Evolutionary conservation across 2,329 filamentous ascomycete genomes (phyloP).

Genomic region (Metarhizium album): DNA sequence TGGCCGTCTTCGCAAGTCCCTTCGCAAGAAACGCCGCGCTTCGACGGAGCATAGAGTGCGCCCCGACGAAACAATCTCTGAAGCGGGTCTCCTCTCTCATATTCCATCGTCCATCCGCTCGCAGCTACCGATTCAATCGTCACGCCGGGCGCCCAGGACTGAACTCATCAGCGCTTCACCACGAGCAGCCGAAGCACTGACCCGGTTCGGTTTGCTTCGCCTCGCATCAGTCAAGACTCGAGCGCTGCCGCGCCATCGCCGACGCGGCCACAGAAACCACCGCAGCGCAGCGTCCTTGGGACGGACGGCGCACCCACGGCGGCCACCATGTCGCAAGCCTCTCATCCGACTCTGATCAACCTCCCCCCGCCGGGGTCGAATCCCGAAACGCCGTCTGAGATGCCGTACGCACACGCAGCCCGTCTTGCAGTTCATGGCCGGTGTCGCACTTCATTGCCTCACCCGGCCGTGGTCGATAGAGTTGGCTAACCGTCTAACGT

Average conservation of each 20-base stretch:
- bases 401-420: slow-evolving; percentile 63
- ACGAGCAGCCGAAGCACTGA: no score
- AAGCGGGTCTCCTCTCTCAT: not conserved
- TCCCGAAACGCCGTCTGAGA: slow-evolving; percentile 77
- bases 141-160: not conserved
- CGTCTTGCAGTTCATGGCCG: not conserved
- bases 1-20: not conserved
- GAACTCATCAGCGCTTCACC: not conserved
- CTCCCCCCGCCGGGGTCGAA: slow-evolving; percentile 73
- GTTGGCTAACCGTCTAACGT: slow-evolving; percentile 7
- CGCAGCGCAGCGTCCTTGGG: not conserved
- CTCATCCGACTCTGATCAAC: slow-evolving; percentile 64
- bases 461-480: not conserved
- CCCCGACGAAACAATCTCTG: not conserved
- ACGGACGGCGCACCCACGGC: not conserved
- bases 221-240: not conserved
- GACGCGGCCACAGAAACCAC: not conserved
- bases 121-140: not conserved
- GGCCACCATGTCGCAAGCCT: slow-evolving; percentile 29
- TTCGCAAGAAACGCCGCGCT: not conserved
- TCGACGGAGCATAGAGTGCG: not conserved
- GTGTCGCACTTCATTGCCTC: slow-evolving; percentile 11
- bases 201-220: no score
- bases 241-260: not conserved
- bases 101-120: not conserved